These are phyloP conservation scores for Phialophora macrospora DNA, from an alignment of 2,329 filamentous ascomycete species.

Conservation along the genomic window DNA sequence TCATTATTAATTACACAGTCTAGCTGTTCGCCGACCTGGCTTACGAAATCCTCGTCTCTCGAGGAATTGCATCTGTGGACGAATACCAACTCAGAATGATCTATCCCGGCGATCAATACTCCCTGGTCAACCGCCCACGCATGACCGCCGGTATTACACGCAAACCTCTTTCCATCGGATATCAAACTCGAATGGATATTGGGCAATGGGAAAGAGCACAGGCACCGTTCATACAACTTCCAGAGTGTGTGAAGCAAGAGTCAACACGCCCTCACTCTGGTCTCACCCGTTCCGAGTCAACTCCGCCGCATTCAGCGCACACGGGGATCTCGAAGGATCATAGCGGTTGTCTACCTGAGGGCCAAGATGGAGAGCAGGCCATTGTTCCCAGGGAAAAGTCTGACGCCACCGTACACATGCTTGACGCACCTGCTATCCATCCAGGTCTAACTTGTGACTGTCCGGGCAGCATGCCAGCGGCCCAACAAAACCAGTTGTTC, in stretches of 20 bases:
- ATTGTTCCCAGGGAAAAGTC: background rate
- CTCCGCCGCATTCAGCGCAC: background rate
- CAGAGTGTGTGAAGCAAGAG: background rate
- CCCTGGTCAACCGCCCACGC: background rate
- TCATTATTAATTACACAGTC: constrained; percentile 21
- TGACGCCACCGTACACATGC: background rate
- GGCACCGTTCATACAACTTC: background rate
- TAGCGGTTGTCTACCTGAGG: background rate
- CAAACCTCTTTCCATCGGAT: background rate
- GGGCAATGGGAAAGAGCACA: constrained; percentile 4
- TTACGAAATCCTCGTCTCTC: constrained; percentile 34
- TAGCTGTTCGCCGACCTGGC: constrained; percentile 29
- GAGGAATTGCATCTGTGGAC: constrained; percentile 30
- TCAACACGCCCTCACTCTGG: background rate
- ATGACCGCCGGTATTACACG: background rate
- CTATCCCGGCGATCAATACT: constrained; percentile 5
- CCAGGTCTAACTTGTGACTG: background rate
- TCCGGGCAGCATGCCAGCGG: background rate
- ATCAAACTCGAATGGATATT: background rate
- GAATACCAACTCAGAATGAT: constrained; percentile 18
- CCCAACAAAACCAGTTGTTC: background rate
- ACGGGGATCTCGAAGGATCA: no score
- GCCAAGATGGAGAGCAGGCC: background rate
- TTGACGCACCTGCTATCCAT: background rate
- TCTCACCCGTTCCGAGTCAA: background rate